Evolutionary conservation across 306 rosid genomes (phyloP), one percentile per base, ranked within the genome.

Genomic region (Dicorynia guianensis): DNA sequence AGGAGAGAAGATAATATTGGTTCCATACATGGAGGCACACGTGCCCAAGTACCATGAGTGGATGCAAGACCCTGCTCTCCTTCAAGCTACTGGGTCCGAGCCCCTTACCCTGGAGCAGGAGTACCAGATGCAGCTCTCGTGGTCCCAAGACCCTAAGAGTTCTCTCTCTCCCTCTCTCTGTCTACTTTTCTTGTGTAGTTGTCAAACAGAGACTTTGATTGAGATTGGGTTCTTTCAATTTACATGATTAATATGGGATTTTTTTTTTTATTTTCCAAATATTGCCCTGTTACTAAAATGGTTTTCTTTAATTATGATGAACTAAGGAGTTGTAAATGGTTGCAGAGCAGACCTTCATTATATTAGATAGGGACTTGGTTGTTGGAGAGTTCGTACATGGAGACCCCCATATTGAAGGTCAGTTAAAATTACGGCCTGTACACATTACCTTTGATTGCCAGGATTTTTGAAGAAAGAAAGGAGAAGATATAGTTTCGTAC

Each of bases 41-140:
- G 98, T 95, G 0, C 93, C 95, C 1, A 87, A 83, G 71, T 95
- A 95, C 81, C 98, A 92, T 18, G 47, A 74, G 2, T 95, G 97
- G 98, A 92, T 95, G 98, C 86, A 82, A 79, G 86, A 90, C 79
- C 91, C 91, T 2, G 82, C 87, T 70, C 90, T 95, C 15, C 98
- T 92, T 69, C 78, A 90, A 82, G 97, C 97, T 82, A 95, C 98
- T 0, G 96, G 80, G 10, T 92, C 97, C 17, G 98, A 95, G 9
- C 97, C 97, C 44, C 96, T 95, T 50, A 74, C 93, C 47, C 93
- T 95, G 11, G 81, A 90, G 4, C 88, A 90, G 76, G 97, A 95
- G 75, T 95, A 81, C 76, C 85, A 76, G 67, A 95, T 95, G 97
- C 97, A 89, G 83, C 89, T 88, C 63, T 87, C 98, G 1, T 95